These are phyloP conservation scores for Aspergillus japonicus DNA, from an alignment of 2,329 filamentous ascomycete genomes.

Conservation along the genomic window DNA sequence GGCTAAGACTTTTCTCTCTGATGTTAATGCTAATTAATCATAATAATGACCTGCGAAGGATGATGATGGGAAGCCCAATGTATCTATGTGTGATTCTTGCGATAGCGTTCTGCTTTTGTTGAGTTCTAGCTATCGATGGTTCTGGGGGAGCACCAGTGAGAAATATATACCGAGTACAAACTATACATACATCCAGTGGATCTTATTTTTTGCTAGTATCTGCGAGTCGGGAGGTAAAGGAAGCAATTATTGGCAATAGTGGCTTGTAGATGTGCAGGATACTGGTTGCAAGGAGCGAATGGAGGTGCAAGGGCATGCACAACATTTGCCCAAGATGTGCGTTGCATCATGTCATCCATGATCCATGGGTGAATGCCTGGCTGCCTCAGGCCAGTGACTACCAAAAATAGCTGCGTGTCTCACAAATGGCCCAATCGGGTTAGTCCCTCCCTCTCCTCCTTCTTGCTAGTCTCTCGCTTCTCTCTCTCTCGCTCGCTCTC, in stretches of 20 bases:
- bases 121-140: not conserved
- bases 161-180: not conserved
- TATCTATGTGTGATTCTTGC: not conserved
- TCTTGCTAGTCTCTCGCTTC: conserved; percentile 13
- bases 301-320: not conserved
- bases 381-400: conserved; percentile 14
- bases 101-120: not conserved
- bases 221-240: not conserved
- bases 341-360: not conserved
- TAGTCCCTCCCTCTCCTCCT: conserved; percentile 10
- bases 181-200: not conserved
- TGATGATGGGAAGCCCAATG: not conserved
- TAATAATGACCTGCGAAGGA: not conserved
- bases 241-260: conserved; percentile 11
- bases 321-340: not conserved
- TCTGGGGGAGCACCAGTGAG: not conserved
- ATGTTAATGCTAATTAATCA: not conserved
- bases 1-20: not conserved
- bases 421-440: conserved; percentile 17
- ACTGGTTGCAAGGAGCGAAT: not conserved
- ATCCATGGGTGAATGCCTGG: not conserved
- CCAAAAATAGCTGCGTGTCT: conserved; percentile 28
- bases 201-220: not conserved
- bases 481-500: conserved; percentile 9
- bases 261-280: conserved; percentile 1